A percentile compares a stretch with the other conserved stretches of the same genome.
Conservation (phyloP, 352 stramenopile species). For the Pythium graminicola region DNA sequence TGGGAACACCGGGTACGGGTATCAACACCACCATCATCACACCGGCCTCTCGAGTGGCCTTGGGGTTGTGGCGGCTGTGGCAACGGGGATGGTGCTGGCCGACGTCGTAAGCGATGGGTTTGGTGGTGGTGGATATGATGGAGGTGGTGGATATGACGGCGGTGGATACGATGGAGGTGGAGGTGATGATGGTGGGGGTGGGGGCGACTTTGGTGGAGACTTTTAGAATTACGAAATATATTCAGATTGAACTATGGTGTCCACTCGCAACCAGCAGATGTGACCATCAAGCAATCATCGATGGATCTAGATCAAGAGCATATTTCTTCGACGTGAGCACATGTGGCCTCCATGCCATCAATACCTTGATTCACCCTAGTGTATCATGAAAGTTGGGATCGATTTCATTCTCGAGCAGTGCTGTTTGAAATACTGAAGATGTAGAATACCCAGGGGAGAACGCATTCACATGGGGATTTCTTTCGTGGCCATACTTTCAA, state of each 20-base stretch:
- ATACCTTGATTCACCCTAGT: too few relatives aligned
- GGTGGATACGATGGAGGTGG: background rate
- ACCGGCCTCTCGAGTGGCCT: background rate
- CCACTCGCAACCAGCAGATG: too few relatives aligned
- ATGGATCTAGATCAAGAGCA: too few relatives aligned
- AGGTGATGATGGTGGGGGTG: conserved; percentile 2
- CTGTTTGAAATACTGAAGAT: too few relatives aligned
- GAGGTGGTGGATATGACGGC: background rate
- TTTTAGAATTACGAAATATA: conserved; percentile 1
- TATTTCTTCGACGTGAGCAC: too few relatives aligned
- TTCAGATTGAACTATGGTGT: background rate
- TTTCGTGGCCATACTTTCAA: too few relatives aligned
- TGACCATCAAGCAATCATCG: too few relatives aligned
- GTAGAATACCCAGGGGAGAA: too few relatives aligned
- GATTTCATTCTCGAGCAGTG: too few relatives aligned
- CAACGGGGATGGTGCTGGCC: conserved; percentile 11
- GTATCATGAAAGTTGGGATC: too few relatives aligned
- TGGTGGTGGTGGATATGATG: background rate
- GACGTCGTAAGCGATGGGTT: conserved; percentile 10
- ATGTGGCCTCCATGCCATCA: too few relatives aligned
- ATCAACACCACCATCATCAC: conserved; percentile 7
- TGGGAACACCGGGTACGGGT: conserved; percentile 2
- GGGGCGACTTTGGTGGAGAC: conserved; percentile 14
- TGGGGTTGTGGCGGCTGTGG: conserved; percentile 2
- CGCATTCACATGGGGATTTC: too few relatives aligned